phyloP scores from a whole-genome alignment of 768 basidiomycete species.

The Suillus placidus region DNA sequence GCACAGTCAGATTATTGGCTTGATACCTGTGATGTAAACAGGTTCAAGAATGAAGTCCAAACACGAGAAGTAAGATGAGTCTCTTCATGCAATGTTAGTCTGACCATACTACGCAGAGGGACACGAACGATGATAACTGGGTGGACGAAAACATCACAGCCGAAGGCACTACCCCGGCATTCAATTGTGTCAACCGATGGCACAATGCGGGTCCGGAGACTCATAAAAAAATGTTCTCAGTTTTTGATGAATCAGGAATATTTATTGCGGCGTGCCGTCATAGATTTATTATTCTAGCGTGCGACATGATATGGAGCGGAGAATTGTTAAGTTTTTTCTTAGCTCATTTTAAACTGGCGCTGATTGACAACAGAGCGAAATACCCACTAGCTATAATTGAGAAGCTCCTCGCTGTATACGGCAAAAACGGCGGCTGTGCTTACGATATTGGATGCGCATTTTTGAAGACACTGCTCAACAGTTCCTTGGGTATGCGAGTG shows the following conservation, averaged over 20 bases:
- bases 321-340: not conserved
- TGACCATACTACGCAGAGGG: not conserved
- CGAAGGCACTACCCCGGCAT: not conserved
- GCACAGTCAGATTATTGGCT: not conserved
- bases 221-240: not conserved
- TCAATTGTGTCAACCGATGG: not conserved
- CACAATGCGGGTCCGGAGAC: not conserved
- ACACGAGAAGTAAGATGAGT: not conserved
- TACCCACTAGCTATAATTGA: constrained; percentile 15
- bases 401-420: constrained; percentile 18
- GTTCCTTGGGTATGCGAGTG: constrained; percentile 16
- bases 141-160: not conserved
- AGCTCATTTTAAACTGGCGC: not conserved
- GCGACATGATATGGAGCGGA: not conserved
- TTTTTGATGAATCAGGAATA: not conserved
- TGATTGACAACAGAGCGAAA: not conserved
- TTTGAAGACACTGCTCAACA: constrained; percentile 16
- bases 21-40: not conserved
- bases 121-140: not conserved
- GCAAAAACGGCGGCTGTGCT: constrained; percentile 15
- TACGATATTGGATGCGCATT: constrained; percentile 11
- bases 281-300: not conserved
- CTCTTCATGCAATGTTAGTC: not conserved
- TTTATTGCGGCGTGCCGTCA: not conserved
- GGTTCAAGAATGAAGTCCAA: not conserved